phyloP scores from a whole-genome alignment of 495 filamentous ascomycete genomes.

The Penicillium bialowiezense region DNA sequence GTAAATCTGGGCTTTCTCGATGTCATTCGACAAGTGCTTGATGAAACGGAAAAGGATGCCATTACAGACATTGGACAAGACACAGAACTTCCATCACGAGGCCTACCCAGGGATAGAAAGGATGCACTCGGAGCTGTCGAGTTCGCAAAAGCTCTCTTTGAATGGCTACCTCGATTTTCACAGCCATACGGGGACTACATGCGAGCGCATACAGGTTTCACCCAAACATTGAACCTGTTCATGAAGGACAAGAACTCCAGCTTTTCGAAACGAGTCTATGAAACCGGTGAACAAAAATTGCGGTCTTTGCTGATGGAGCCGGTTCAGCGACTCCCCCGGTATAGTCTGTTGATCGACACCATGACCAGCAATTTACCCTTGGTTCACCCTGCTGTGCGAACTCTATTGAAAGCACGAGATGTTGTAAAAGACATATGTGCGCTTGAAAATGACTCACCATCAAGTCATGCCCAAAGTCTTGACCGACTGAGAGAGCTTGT shows the following conservation, averaged over 20 bases:
- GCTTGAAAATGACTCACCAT: constrained; percentile 62
- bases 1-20: constrained; percentile 76
- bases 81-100: constrained; percentile 45
- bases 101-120: constrained; percentile 41
- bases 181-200: constrained; percentile 90
- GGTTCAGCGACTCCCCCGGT: constrained; percentile 90
- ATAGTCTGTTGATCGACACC: constrained; percentile 93
- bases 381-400: constrained; percentile 75
- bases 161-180: constrained; percentile 88
- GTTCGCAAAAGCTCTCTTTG: constrained; percentile 73
- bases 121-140: constrained; percentile 72
- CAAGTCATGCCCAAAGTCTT: constrained; percentile 66
- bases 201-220: constrained; percentile 77
- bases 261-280: constrained; percentile 72
- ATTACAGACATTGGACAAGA: constrained; percentile 60
- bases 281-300: constrained; percentile 85
- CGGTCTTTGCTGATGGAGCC: constrained; percentile 95
- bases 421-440: constrained; percentile 94
- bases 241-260: constrained; percentile 71
- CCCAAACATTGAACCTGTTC: constrained; percentile 71
- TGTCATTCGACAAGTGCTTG: constrained; percentile 69
- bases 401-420: constrained; percentile 80
- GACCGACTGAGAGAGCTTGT: constrained; percentile 72
- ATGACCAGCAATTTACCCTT: constrained; percentile 81
- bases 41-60: constrained; percentile 80